Base-by-base conservation (phyloP, 2,329 filamentous ascomycete genomes). In the Pseudogymnoascus sp. region DNA sequence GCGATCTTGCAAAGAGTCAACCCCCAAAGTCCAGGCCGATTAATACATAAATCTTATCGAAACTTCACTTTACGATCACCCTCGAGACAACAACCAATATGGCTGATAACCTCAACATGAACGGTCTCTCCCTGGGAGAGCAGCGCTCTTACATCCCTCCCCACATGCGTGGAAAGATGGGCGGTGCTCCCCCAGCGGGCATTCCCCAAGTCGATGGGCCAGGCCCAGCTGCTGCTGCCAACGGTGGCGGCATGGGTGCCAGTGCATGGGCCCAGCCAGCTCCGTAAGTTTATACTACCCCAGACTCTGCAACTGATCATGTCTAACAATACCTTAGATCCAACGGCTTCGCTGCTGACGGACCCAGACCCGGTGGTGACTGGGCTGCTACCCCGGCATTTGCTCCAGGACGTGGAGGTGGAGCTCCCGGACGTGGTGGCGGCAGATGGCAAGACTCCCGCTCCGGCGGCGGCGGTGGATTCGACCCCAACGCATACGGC, bases 51-150 rank as follows among this genome's bases (percentile, higher is more conserved):
- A n/a, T 30, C 22, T 25, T 25, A 58, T 25, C 34, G 18, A 58
- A 62, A 62, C 59, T 43, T 63, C 58, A 65, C 34, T 9, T 20
- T 18, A 32, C 25, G 9, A 32, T 54, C 47, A 54, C 28, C 28
- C 28, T 32, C 22, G 38, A 58, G 54, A 61, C 18, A 58, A 69
- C 70, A 70, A 22, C 22, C 78, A 87, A 76, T 73, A 91, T 91
- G 88, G 88, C 88, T 74, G 88, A 90, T 71, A 87, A 92, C 80
- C 82, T 94, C 70, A 90, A 91, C 80, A 91, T 93, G 83, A 83
- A 81, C 73, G 84, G 85, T 73, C 80, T 93, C 71, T 87, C 78
- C 76, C 79, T 93, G 66, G 74, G 76, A 69, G 77, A 79, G 69
- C 73, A 77, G 68, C 87, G 87, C 71, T 89, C 89, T 62, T 94